Conservation (phyloP, 2,329 filamentous ascomycete genomes). For the Arthrinium puccinioides region DNA sequence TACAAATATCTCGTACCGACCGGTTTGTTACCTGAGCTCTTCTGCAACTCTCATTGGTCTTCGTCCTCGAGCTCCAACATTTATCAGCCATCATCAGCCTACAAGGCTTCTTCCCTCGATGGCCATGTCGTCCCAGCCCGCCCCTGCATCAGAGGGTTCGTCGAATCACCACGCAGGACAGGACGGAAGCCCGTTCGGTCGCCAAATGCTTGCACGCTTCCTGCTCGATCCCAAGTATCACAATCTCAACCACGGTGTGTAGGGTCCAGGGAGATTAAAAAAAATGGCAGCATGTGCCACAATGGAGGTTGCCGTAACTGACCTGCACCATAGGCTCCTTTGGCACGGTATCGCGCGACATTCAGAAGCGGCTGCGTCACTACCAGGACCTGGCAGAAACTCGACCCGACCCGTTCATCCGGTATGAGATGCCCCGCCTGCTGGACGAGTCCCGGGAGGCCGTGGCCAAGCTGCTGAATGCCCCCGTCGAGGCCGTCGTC, state of each 20-base stretch:
- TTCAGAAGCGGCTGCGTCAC: slow-evolving; percentile 52
- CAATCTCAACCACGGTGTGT: slow-evolving; percentile 72
- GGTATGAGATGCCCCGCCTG: slow-evolving; percentile 54
- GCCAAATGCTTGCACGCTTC: slow-evolving; percentile 55
- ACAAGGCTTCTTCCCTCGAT: not conserved
- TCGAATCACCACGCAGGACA: not conserved
- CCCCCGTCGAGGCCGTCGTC: slow-evolving; percentile 58
- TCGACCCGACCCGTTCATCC: slow-evolving; percentile 68
- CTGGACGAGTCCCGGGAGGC: slow-evolving; percentile 59
- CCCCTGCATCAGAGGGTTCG: not conserved
- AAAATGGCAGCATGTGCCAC: too few species aligned
- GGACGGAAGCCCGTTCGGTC: slow-evolving; percentile 33
- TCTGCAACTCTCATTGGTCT: not conserved
- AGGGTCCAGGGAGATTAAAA: not conserved
- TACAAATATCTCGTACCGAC: not conserved
- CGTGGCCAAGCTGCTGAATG: slow-evolving; percentile 60
- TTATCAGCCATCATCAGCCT: not conserved
- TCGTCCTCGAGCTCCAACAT: not conserved
- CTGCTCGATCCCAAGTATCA: slow-evolving; percentile 59
- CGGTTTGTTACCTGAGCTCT: too few species aligned
- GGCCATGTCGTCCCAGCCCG: not conserved
- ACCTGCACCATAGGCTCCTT: slow-evolving; percentile 56
- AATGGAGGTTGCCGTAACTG: not conserved
- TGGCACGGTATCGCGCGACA: slow-evolving; percentile 60
- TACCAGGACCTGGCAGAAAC: slow-evolving; percentile 63